These are phyloP conservation scores for Kingdonia uniflora DNA, from an alignment of 164 flowering plant genomes.

Conservation along the genomic window DNA sequence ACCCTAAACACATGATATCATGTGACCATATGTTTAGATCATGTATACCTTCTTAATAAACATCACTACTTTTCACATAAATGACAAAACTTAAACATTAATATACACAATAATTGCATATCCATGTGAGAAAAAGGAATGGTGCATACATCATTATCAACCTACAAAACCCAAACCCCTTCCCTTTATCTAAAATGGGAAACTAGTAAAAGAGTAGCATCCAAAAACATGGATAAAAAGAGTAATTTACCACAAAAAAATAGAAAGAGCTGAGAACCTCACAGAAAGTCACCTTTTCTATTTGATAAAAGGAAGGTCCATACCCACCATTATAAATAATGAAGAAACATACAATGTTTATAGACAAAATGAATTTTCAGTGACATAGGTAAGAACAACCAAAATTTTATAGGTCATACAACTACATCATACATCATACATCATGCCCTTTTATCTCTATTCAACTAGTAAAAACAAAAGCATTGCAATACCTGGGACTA, in stretches of 20 bases:
- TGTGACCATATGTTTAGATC: neutral
- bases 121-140: neutral
- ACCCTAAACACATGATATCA: neutral
- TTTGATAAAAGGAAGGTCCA: neutral
- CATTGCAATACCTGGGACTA: conserved; percentile 25
- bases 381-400: too few species aligned
- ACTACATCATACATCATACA: too few species aligned
- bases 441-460: neutral
- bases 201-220: neutral
- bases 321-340: neutral
- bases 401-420: too few species aligned
- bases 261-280: too few species aligned
- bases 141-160: neutral
- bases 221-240: neutral
- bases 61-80: neutral
- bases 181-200: too few species aligned
- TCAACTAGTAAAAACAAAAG: neutral
- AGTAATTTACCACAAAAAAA: neutral
- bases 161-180: neutral
- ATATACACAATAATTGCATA: neutral
- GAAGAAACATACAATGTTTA: neutral
- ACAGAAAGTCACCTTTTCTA: neutral
- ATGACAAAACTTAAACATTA: neutral
- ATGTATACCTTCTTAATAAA: neutral
- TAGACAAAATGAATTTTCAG: neutral